phyloP scores from a whole-genome alignment of 2,329 filamentous ascomycete species.

The Fusarium fujikuroi region DNA sequence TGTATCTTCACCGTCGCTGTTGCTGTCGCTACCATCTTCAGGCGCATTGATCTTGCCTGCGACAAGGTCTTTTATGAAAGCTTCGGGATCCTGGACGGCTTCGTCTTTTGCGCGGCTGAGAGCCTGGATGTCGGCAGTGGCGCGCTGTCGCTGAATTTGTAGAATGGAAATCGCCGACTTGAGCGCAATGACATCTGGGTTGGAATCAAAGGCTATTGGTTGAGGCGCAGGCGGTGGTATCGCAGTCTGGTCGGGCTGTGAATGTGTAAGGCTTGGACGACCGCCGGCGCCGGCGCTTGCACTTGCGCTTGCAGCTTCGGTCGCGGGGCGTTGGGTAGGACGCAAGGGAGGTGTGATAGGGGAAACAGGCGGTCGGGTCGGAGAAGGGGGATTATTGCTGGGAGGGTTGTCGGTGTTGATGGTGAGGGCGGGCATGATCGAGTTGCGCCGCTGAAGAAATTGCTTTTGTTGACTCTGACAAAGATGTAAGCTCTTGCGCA shows the following conservation, averaged over 20 bases:
- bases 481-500: constrained; percentile 7
- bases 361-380: constrained; percentile 62
- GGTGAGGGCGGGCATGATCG: constrained; percentile 48
- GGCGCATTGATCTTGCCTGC: constrained; percentile 65
- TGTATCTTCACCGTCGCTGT: constrained; percentile 46
- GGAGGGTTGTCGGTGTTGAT: constrained; percentile 45
- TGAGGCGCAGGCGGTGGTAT: constrained; percentile 60
- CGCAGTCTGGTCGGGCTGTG: constrained; percentile 54
- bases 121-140: constrained; percentile 76
- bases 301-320: constrained; percentile 26
- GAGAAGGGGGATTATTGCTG: constrained; percentile 55
- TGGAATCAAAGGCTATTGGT: constrained; percentile 69
- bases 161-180: constrained; percentile 86
- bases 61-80: constrained; percentile 75
- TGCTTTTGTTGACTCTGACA: constrained; percentile 10
- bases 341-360: constrained; percentile 64
- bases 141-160: constrained; percentile 85
- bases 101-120: constrained; percentile 76
- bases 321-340: constrained; percentile 48
- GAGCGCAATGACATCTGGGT: constrained; percentile 88
- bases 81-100: constrained; percentile 76
- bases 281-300: constrained; percentile 40
- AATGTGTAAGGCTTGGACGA: constrained; percentile 57
- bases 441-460: constrained; percentile 12
- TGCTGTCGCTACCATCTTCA: constrained; percentile 44